Conservation (phyloP, 2,329 filamentous ascomycete genomes). For the Chaetomium globosum region DNA sequence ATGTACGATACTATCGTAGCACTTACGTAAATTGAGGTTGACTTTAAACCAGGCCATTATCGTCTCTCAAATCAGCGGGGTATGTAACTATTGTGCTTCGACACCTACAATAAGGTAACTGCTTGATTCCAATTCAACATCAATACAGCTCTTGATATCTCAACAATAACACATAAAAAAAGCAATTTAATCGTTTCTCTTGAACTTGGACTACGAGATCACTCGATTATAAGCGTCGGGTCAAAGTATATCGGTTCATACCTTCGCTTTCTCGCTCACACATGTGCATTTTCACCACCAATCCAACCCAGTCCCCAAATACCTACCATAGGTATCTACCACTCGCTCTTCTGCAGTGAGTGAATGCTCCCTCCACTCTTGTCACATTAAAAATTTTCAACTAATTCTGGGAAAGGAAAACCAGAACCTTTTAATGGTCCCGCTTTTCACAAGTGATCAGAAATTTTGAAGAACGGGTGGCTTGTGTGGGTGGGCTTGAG, state of each 20-base stretch:
- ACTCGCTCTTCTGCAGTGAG: background rate
- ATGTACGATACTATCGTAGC: conserved; percentile 2
- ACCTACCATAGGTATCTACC: too few species aligned
- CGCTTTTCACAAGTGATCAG: background rate
- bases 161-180: background rate
- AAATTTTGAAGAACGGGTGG: background rate
- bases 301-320: too few species aligned
- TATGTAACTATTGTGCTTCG: background rate
- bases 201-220: background rate
- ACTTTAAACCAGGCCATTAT: background rate
- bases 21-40: background rate
- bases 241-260: background rate
- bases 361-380: background rate
- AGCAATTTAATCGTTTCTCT: background rate
- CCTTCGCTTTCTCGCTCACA: background rate
- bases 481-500: background rate
- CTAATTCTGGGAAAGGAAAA: background rate
- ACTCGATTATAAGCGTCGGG: background rate
- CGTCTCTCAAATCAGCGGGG: background rate
- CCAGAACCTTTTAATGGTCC: background rate
- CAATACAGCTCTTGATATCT: background rate
- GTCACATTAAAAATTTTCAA: background rate
- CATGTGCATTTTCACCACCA: background rate
- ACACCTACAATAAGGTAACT: background rate
- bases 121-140: background rate